These are phyloP conservation scores for Ophiostoma himal-ulmi DNA, from an alignment of 2,329 filamentous ascomycete species.

Conservation along the genomic window DNA sequence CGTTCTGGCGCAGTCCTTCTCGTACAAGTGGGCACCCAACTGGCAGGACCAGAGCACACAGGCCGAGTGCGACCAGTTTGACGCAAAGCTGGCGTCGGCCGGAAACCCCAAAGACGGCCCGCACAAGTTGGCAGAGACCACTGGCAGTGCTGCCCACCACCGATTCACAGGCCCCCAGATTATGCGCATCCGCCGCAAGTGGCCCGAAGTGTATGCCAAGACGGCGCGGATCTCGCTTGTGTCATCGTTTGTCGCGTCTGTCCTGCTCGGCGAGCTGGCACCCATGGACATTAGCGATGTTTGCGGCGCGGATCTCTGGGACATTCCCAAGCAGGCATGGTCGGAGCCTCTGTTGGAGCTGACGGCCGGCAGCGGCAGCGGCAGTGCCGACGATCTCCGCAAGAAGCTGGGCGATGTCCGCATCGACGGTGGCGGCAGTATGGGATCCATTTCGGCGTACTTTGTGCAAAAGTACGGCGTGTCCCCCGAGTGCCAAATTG, in stretches of 20 bases:
- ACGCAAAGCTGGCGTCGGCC: conserved; percentile 49
- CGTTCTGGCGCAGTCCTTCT: conserved; percentile 68
- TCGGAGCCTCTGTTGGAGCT: conserved; percentile 69
- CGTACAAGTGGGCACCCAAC: conserved; percentile 84
- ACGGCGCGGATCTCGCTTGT: conserved; percentile 87
- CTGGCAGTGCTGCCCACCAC: conserved; percentile 92
- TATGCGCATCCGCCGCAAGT: conserved; percentile 72
- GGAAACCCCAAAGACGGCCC: conserved; percentile 43
- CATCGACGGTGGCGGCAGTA: conserved; percentile 70
- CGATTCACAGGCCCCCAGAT: conserved; percentile 98
- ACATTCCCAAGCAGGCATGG: conserved; percentile 70
- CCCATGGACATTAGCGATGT: conserved; percentile 92
- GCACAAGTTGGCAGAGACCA: conserved; percentile 66
- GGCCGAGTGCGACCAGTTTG: conserved; percentile 82
- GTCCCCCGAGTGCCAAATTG: conserved; percentile 64
- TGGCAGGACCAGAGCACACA: conserved; percentile 98
- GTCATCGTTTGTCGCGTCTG: conserved; percentile 87
- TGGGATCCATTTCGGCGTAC: conserved; percentile 72
- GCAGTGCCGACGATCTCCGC: conserved; percentile 56
- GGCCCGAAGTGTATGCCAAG: conserved; percentile 72
- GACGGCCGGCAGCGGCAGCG: conserved; percentile 55
- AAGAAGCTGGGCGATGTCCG: conserved; percentile 74
- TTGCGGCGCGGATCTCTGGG: conserved; percentile 95
- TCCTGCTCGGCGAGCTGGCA: conserved; percentile 79
- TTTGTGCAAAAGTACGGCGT: conserved; percentile 77